Evolutionary conservation across 2,329 filamentous ascomycete species (phyloP), one percentile per base, ranked within the genome.

Genomic region (Paecilomyces variotii): DNA sequence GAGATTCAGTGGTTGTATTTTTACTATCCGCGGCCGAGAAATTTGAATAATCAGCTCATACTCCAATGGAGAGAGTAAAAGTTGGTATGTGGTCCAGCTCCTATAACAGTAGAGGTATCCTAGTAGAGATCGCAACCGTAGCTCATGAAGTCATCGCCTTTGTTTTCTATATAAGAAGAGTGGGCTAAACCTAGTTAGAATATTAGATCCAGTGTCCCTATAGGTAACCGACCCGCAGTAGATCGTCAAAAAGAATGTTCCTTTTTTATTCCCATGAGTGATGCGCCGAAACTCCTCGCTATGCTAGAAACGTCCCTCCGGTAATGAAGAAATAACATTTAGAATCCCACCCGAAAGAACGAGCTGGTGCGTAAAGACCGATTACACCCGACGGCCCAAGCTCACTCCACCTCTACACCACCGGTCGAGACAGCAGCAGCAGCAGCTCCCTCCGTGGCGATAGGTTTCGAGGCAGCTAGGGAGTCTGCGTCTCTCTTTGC

Each of bases 401-500:
- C 5, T 45, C 39, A 24, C n/a, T 45, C 6, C 39, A 45, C 39
- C 19, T 45, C 39, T 24, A 45, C 39, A 45, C 39, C 24, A 2
- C 26, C 24, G 7, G 54, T 26, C 12, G 35, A 28, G 19, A 60
- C 61, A 7, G 66, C 69, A 34, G 69, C 71, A 58, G 71, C 62
- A 28, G 70, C 67, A 58, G 71, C 65, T 10, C 67, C 65, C 45
- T 68, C 62, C 19, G 70, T 70, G 14, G 68, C 63, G 6, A 65
- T 56, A 25, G 69, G 61, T 26, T 66, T 66, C 14, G 67, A 61
- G 5, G 55, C 50, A 3, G 63, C 62, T 6, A 63, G 34, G 63
- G 60, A 58, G 54, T 60, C 34, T 60, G 62, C 63, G 49, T 73
- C 68, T 50, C 72, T 65, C 39, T 69, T 63, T 1, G 71, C 57